Base-by-base conservation (phyloP, 2,329 filamentous ascomycete species). In the Thelonectria olida region DNA sequence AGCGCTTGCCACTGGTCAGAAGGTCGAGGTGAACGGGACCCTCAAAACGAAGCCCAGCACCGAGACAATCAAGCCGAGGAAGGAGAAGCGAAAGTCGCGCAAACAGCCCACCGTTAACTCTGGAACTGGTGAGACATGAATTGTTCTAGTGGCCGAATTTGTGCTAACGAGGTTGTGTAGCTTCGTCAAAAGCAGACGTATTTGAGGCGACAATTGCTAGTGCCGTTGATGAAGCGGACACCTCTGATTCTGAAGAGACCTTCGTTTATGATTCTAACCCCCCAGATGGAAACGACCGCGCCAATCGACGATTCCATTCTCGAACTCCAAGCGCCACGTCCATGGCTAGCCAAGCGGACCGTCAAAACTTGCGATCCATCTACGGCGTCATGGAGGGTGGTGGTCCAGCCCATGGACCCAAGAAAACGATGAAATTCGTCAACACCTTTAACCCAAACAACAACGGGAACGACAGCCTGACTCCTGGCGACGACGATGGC, bases 181-280 rank as follows among this genome's bases (percentile, higher is more conserved):
- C 65, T 50, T 71, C 68, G n/a, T 71, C 94, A 62, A 98, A 98
- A 81, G 95, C 96, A 74, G 96, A 99, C 78, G 93, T 98, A 52
- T 99, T 99, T 75, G 96, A 98, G 80, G 93, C 94, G 68, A 97
- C 97, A 74, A 93, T 99, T 68, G 95, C 95, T 51, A 97, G 90
- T 75, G 95, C 95, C 8, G 93, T 99, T 53, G 95, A 98, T 75
- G 94, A 98, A 76, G 93, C 93, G 44, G 92, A 97, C 76, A 97
- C 95, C 12, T 97, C 95, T 7, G 96, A 99, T 76, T 98, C 95
- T 1, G 96, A 97, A 72, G 96, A 98, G 78, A 98, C 96, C 0
- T 99, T 98, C 77, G 96, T 99, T 15, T 99, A 99, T 79, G 96
- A 99, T 77, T 98, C 96, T 23, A 99, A 99, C 73, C 96, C 95